Evolutionary conservation across 495 filamentous ascomycete genomes (phyloP).

Genomic region (Talaromyces nanjingensis): DNA sequence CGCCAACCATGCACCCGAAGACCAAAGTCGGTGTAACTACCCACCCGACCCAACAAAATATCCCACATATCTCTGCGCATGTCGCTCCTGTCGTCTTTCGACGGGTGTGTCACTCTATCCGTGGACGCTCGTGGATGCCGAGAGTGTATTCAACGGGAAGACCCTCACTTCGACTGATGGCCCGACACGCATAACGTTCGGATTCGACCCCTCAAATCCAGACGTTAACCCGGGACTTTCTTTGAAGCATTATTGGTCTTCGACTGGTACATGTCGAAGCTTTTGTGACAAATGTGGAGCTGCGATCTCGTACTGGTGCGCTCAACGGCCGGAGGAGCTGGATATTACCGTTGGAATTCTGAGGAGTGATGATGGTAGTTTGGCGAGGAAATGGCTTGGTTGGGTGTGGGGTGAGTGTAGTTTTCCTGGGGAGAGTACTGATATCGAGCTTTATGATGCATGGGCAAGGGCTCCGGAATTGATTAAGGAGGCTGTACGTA

Average conservation of each 20-base stretch:
- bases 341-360: background rate
- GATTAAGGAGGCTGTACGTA: background rate
- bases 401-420: slow-evolving; percentile 1
- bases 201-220: background rate
- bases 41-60: background rate
- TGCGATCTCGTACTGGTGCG: background rate
- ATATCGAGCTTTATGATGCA: background rate
- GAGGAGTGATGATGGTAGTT: slow-evolving; percentile 1
- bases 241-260: slow-evolving; percentile 4
- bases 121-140: slow-evolving; percentile 2
- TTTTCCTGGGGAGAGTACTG: background rate
- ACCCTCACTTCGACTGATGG: background rate
- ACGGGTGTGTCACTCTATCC: slow-evolving; percentile 1
- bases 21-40: background rate
- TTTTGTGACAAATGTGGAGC: background rate
- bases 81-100: slow-evolving; percentile 4
- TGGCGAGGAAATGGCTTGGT: slow-evolving; percentile 1
- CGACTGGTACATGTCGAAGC: background rate
- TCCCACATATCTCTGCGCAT: background rate
- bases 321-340: background rate
- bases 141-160: background rate
- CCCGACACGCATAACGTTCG: background rate
- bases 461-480: background rate
- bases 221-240: background rate
- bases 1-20: background rate